phyloP scores from a whole-genome alignment of 2,329 filamentous ascomycete species.

The Erysiphe neolycopersici region DNA sequence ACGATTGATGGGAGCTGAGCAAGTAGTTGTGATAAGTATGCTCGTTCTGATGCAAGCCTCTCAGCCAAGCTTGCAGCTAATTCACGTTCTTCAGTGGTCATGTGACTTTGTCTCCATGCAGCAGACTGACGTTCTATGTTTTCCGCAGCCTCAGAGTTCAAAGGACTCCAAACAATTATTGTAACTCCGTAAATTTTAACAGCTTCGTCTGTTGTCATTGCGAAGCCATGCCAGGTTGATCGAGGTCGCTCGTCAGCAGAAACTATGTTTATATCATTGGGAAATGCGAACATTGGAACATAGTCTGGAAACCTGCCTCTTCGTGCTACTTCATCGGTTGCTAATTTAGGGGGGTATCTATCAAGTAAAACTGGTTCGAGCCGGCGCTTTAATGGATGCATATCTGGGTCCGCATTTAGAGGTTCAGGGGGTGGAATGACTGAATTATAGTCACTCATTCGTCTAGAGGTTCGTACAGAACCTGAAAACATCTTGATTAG shows the following conservation, averaged over 20 bases:
- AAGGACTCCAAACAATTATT: slow-evolving; percentile 73
- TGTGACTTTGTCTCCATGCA: slow-evolving; percentile 59
- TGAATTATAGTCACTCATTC: slow-evolving; percentile 92
- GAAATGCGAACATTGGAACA: slow-evolving; percentile 97
- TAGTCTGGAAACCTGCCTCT: slow-evolving; percentile 85
- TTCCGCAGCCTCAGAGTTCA: slow-evolving; percentile 58
- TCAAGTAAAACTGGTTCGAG: slow-evolving; percentile 95
- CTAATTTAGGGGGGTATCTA: slow-evolving; percentile 65
- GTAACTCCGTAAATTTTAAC: slow-evolving; percentile 80
- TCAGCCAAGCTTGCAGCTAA: slow-evolving; percentile 77
- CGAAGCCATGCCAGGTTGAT: slow-evolving; percentile 97
- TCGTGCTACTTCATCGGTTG: slow-evolving; percentile 52
- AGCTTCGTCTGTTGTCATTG: slow-evolving; percentile 85
- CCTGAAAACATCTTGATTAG: slow-evolving; percentile 16
- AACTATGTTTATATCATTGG: slow-evolving; percentile 90
- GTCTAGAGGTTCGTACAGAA: slow-evolving; percentile 55
- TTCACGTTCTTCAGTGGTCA: slow-evolving; percentile 77
- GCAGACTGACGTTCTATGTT: slow-evolving; percentile 64
- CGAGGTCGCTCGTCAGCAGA: slow-evolving; percentile 81
- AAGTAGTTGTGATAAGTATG: slow-evolving; percentile 68
- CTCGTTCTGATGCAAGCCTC: slow-evolving; percentile 61
- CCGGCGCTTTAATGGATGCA: slow-evolving; percentile 81
- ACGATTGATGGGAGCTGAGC: slow-evolving; percentile 55
- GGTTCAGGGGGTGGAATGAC: slow-evolving; percentile 88
- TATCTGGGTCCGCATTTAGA: slow-evolving; percentile 64